These are phyloP conservation scores for Astraeus odoratus DNA, from an alignment of 768 basidiomycete genomes.

Conservation along the genomic window DNA sequence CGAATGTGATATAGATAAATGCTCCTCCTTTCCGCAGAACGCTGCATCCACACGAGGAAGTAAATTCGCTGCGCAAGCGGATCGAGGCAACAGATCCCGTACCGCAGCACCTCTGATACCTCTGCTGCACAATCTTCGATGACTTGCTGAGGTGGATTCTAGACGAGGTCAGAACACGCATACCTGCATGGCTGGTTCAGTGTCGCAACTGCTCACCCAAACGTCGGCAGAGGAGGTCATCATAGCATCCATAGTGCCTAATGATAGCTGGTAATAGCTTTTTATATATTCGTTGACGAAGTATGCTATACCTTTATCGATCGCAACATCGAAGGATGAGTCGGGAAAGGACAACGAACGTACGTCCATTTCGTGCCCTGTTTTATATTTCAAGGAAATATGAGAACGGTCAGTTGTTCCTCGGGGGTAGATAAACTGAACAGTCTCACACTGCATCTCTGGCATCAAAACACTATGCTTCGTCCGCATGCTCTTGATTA, in stretches of 20 bases:
- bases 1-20: constrained; percentile 81
- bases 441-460: constrained; percentile 60
- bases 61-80: background rate
- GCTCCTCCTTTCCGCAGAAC: constrained; percentile 54
- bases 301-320: constrained; percentile 61
- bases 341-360: constrained; percentile 53
- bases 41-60: constrained; percentile 28
- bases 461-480: constrained; percentile 45
- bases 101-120: constrained; percentile 72
- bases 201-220: constrained; percentile 46
- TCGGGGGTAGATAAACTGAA: background rate
- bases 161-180: constrained; percentile 1
- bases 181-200: background rate
- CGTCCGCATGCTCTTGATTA: constrained; percentile 67
- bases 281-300: background rate
- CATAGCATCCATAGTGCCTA: constrained; percentile 86
- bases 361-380: constrained; percentile 85
- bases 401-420: constrained; percentile 10
- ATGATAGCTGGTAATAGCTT: background rate
- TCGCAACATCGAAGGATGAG: constrained; percentile 65
- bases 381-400: background rate
- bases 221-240: constrained; percentile 77
- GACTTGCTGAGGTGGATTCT: constrained; percentile 73
- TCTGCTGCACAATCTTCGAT: constrained; percentile 68
- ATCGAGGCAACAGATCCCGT: constrained; percentile 6